These are phyloP conservation scores for Colletotrichum trifolii DNA, from an alignment of 2,329 filamentous ascomycete species.

Conservation along the genomic window DNA sequence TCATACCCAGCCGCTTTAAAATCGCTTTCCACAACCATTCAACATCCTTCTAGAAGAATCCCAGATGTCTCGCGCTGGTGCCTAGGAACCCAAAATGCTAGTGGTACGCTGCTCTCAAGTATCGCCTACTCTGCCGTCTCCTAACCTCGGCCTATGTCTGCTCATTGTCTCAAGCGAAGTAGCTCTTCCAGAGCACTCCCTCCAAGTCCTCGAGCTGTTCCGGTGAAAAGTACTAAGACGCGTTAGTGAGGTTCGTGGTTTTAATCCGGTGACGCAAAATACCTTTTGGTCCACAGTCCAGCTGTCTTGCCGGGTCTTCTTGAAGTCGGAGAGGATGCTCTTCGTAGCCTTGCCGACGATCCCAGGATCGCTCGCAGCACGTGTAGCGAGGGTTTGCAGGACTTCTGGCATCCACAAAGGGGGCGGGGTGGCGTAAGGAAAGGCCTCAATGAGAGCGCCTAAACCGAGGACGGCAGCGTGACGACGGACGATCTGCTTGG, in stretches of 20 bases:
- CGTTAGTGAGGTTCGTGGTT: conserved; percentile 38
- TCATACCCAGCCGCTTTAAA: too few relatives aligned
- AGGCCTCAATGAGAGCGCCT: conserved; percentile 91
- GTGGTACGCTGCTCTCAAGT: too few relatives aligned
- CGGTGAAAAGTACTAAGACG: conserved; percentile 77
- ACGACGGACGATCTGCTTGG: conserved; percentile 81
- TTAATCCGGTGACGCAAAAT: conserved; percentile 46
- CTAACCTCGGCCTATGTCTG: background rate
- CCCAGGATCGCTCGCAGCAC: conserved; percentile 88
- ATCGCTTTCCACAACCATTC: too few relatives aligned
- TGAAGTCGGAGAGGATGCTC: conserved; percentile 93
- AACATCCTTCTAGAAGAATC: too few relatives aligned
- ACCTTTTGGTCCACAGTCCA: conserved; percentile 99
- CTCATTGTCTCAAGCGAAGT: conserved; percentile 77
- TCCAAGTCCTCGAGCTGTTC: conserved; percentile 96
- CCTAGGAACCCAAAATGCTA: too few relatives aligned
- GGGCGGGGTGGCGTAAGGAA: conserved; percentile 94
- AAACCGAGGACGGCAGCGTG: conserved; percentile 94
- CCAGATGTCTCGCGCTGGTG: too few relatives aligned
- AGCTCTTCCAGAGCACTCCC: conserved; percentile 99
- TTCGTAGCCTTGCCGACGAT: conserved; percentile 97
- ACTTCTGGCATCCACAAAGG: conserved; percentile 95
- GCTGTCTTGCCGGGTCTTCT: conserved; percentile 98
- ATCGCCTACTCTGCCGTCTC: background rate
- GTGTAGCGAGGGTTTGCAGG: conserved; percentile 83